These are phyloP conservation scores for Trifolium dubium DNA, from an alignment of 306 rosid genomes.

Conservation along the genomic window DNA sequence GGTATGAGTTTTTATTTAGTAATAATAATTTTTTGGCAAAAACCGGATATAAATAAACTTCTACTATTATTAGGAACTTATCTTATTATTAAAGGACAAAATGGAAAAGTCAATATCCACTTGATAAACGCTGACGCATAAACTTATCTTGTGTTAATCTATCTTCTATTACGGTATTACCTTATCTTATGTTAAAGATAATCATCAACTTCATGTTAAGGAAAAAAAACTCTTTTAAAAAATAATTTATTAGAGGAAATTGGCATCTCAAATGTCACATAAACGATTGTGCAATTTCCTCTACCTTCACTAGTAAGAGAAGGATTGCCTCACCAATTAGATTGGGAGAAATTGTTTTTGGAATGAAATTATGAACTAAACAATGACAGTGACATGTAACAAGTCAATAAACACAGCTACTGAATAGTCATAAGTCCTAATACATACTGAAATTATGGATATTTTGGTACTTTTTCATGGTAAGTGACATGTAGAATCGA, in stretches of 20 bases:
- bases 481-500: no score
- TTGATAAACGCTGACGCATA: slow-evolving; percentile 29
- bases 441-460: no score
- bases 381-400: neutral
- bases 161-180: neutral
- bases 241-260: slow-evolving; percentile 1
- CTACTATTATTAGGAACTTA: neutral
- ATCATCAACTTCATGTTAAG: neutral
- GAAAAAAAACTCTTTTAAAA: neutral
- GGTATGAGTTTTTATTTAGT: neutral
- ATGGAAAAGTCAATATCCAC: slow-evolving; percentile 28
- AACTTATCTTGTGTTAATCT: slow-evolving; percentile 35
- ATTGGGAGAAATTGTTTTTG: neutral
- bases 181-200: neutral
- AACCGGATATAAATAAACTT: neutral
- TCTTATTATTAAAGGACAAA: slow-evolving; percentile 26
- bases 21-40: neutral
- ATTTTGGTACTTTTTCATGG: no score
- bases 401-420: neutral
- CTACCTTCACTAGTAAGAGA: neutral
- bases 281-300: slow-evolving; percentile 25
- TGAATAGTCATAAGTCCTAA: no score
- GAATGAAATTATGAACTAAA: neutral
- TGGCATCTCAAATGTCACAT: slow-evolving; percentile 20
- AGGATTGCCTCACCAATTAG: neutral